Conservation (phyloP, 495 filamentous ascomycete species). For the Penicillium robsamsonii region DNA sequence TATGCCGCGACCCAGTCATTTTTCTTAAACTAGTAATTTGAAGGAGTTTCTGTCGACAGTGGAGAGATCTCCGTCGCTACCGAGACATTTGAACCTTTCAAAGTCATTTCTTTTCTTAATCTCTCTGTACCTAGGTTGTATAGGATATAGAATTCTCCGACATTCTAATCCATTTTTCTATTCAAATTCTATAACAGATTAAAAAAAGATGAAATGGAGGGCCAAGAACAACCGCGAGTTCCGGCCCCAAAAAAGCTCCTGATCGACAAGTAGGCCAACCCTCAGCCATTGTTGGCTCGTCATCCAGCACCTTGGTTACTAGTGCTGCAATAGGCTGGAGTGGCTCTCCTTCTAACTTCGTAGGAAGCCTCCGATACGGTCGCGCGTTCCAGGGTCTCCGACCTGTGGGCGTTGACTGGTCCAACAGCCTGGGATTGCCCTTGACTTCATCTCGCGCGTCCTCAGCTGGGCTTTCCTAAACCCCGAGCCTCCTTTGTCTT, state of each 20-base stretch:
- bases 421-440: constrained; percentile 25
- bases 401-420: constrained; percentile 26
- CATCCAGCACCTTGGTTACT: constrained; percentile 20
- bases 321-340: constrained; percentile 22
- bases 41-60: constrained; percentile 7
- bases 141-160: not conserved
- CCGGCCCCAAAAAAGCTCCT: constrained; percentile 18
- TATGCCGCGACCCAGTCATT: constrained; percentile 36
- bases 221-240: not conserved
- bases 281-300: constrained; percentile 21
- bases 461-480: constrained; percentile 19
- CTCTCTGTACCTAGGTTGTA: not conserved
- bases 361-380: constrained; percentile 26
- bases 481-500: constrained; percentile 29
- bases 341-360: constrained; percentile 17
- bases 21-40: constrained; percentile 18
- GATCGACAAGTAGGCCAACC: constrained; percentile 23
- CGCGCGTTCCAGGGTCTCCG: constrained; percentile 32
- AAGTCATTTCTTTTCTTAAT: not conserved
- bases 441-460: constrained; percentile 26
- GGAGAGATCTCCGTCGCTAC: constrained; percentile 17
- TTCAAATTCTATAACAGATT: not conserved
- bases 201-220: not conserved
- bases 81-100: constrained; percentile 13
- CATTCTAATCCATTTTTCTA: not conserved